Base-by-base conservation (phyloP, 2,329 filamentous ascomycete genomes). In the Hirsutella minnesotensis region DNA sequence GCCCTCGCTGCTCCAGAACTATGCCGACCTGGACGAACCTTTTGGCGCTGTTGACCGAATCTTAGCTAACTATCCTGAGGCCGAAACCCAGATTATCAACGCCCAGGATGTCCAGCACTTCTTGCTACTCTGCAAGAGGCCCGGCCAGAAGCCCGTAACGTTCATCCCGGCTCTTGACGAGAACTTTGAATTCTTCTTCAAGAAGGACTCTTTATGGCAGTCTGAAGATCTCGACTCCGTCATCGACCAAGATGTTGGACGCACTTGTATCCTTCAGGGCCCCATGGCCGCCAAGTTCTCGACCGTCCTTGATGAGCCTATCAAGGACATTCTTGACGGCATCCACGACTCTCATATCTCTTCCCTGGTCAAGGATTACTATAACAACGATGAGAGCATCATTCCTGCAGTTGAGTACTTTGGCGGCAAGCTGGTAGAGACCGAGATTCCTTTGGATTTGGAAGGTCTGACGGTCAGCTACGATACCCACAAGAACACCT, bases 171-270 rank as follows among this genome's bases (percentile, higher is more conserved):
- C 84, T n/a, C 74, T 98, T 19, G 92, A 98, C 55, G 88, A 94
- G 49, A 95, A 90, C 60, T 98, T 98, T 52, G 92, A 98, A 61
- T 95, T 94, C 68, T 98, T 87, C 72, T 98, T 98, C 82, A 98
- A 98, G 80, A 98, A 98, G 72, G 92, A 98, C 63, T 98, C 92
- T 2, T 76, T 98, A 8, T 98, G 92, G 92, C 92, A 98, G 67
- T 96, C 92, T 1, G 92, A 98, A 66, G 92, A 98, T 57, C 73
- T 98, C 10, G 90, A 94, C 56, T 92, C 92, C 42, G 89, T 98
- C 45, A 89, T 95, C 47, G 90, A 75, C 53, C 92, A 96, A 65
- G 94, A 98, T 59, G 92, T 98, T 46, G 89, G 87, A 49, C 80
- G 94, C 59, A 95, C 89, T 37, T 95, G 89, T 69, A 95, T 98